Percentiles rank a stretch among this genome's conserved stretches.
These are phyloP conservation scores for Chloridella minuta DNA, from an alignment of 352 stramenopile species.

Conservation along the genomic window DNA sequence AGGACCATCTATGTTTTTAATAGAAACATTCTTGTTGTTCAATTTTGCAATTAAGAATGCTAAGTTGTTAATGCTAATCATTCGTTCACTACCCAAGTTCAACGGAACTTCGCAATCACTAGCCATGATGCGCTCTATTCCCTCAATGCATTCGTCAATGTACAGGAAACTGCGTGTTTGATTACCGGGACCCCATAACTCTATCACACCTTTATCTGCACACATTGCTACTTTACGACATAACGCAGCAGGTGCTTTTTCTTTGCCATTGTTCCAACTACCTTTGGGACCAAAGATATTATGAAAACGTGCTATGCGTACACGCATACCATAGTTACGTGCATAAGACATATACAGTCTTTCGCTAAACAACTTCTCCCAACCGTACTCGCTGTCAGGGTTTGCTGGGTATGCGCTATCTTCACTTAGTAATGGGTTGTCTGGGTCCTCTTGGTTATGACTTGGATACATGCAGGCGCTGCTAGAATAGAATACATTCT, in stretches of 20 bases:
- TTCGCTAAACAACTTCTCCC: slow-evolving; percentile 48
- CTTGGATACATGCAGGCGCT: too few relatives aligned
- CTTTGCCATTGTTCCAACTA: slow-evolving; percentile 46
- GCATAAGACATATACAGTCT: slow-evolving; percentile 45
- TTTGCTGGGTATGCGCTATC: slow-evolving; percentile 15
- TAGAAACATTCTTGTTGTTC: slow-evolving; percentile 32
- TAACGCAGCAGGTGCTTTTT: slow-evolving; percentile 48
- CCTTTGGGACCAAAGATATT: slow-evolving; percentile 52
- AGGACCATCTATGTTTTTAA: slow-evolving; percentile 46
- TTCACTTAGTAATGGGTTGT: too few relatives aligned
- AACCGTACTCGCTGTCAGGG: slow-evolving; percentile 49
- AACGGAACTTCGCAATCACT: slow-evolving; percentile 36
- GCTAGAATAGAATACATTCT: too few relatives aligned
- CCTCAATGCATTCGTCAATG: slow-evolving; percentile 53
- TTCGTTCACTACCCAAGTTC: slow-evolving; percentile 43
- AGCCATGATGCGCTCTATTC: slow-evolving; percentile 42
- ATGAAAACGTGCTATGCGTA: slow-evolving; percentile 41
- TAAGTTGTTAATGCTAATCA: slow-evolving; percentile 49
- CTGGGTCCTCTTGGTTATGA: too few relatives aligned
- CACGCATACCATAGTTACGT: slow-evolving; percentile 41
- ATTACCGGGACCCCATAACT: slow-evolving; percentile 43
- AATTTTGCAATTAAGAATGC: slow-evolving; percentile 30
- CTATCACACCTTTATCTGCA: slow-evolving; percentile 27
- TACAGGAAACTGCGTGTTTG: slow-evolving; percentile 51
- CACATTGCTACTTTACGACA: slow-evolving; percentile 46